Conservation (phyloP, 805 yeast species). For the Teunomyces gatunensis region DNA sequence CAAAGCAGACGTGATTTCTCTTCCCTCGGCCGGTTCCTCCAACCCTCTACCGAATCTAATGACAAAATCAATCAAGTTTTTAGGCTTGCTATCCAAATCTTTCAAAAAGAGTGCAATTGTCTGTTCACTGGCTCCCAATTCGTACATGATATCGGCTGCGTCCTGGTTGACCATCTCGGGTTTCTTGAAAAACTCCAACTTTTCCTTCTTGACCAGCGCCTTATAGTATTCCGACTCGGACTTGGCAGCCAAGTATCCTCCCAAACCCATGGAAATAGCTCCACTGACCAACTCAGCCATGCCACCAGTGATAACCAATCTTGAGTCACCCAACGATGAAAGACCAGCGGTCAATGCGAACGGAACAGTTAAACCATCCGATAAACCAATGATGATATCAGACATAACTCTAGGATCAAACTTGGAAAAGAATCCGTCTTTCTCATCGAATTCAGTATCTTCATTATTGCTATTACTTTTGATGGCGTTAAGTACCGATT, state of each 20-base stretch:
- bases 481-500: conserved; percentile 31
- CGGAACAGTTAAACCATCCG: conserved; percentile 97
- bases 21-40: conserved; percentile 91
- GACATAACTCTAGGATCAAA: conserved; percentile 92
- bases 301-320: conserved; percentile 94
- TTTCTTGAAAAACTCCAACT: conserved; percentile 61
- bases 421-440: conserved; percentile 43
- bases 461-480: conserved; percentile 17
- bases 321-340: conserved; percentile 84
- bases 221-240: conserved; percentile 77
- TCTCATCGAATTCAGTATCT: conserved; percentile 19
- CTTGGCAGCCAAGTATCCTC: conserved; percentile 94
- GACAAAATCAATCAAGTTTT: conserved; percentile 78
- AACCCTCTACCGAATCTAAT: conserved; percentile 88
- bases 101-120: conserved; percentile 71
- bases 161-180: conserved; percentile 69
- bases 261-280: conserved; percentile 96
- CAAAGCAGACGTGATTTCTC: conserved; percentile 82
- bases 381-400: conserved; percentile 87
- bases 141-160: conserved; percentile 75
- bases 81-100: conserved; percentile 78
- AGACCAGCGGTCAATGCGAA: conserved; percentile 97
- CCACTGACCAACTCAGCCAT: conserved; percentile 97
- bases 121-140: conserved; percentile 67
- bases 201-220: conserved; percentile 70